Evolutionary conservation across 2,329 filamentous ascomycete species (phyloP).

Genomic region (Aureobasidium uvarum): DNA sequence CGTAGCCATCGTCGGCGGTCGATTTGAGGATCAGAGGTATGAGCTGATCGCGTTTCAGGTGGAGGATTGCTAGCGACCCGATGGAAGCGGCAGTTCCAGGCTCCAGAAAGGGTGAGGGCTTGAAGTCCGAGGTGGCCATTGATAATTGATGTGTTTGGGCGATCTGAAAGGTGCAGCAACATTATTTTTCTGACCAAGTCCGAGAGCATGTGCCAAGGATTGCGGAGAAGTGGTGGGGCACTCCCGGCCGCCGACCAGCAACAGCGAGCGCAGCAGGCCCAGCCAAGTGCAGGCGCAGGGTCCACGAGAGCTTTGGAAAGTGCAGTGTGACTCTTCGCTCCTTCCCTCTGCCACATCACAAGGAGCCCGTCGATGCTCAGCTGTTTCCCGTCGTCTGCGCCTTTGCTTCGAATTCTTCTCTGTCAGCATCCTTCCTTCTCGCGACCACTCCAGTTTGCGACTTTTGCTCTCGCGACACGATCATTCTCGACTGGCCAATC

Average conservation of each 20-base stretch:
- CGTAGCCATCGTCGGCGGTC: constrained; percentile 42
- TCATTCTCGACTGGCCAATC: background rate
- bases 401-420: background rate
- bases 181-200: constrained; percentile 16
- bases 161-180: background rate
- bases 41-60: constrained; percentile 83
- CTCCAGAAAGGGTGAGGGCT: constrained; percentile 73
- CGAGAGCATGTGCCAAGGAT: constrained; percentile 4
- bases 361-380: constrained; percentile 11
- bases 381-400: constrained; percentile 13
- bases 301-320: constrained; percentile 3
- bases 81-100: constrained; percentile 62
- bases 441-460: background rate
- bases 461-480: background rate
- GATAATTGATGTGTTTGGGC: constrained; percentile 11
- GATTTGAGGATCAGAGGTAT: constrained; percentile 63
- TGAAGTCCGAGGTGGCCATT: constrained; percentile 23
- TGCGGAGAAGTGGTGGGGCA: constrained; percentile 23
- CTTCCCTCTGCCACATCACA: background rate
- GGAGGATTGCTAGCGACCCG: constrained; percentile 74
- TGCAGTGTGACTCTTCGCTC: background rate
- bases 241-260: background rate
- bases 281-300: background rate
- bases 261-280: background rate
- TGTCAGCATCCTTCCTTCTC: background rate